Evolutionary conservation across 108 stramenopile species (phyloP).

Genomic region (Ochromonas danica): DNA sequence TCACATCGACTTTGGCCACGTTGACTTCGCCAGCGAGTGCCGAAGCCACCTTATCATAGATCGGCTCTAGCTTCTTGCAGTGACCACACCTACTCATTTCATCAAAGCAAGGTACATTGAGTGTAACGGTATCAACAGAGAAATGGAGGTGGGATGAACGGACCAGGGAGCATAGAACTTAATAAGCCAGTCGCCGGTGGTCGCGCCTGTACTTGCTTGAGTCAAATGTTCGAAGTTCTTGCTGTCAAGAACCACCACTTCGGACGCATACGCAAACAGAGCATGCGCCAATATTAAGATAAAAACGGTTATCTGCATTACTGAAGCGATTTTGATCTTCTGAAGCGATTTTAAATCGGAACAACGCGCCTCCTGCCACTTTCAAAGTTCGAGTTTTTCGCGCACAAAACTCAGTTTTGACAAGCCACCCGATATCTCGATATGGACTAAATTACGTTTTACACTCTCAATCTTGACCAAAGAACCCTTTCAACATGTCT

Average conservation of each 20-base stretch:
- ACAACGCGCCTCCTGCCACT: too few species aligned
- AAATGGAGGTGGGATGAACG: not conserved
- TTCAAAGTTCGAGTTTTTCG: too few species aligned
- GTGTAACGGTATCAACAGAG: too few species aligned
- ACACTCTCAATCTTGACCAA: too few species aligned
- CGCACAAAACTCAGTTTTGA: too few species aligned
- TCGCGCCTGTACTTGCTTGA: constrained; percentile 54
- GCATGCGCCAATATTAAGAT: not conserved
- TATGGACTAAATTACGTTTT: too few species aligned
- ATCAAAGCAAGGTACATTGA: too few species aligned
- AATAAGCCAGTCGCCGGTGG: constrained; percentile 58
- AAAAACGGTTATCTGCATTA: too few species aligned
- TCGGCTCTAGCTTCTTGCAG: constrained; percentile 52
- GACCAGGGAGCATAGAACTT: constrained; percentile 55
- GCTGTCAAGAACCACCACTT: constrained; percentile 48
- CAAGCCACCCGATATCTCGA: too few species aligned
- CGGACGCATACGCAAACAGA: not conserved
- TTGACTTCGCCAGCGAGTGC: constrained; percentile 49
- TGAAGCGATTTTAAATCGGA: too few species aligned
- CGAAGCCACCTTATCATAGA: constrained; percentile 48
- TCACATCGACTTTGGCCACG: constrained; percentile 55
- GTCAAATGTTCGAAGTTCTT: constrained; percentile 58
- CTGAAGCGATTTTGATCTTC: too few species aligned
- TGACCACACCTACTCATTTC: constrained; percentile 55
- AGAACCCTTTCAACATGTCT: too few species aligned